Conservation (phyloP, 768 basidiomycete species). For the Clitopilus hobsonii region DNA sequence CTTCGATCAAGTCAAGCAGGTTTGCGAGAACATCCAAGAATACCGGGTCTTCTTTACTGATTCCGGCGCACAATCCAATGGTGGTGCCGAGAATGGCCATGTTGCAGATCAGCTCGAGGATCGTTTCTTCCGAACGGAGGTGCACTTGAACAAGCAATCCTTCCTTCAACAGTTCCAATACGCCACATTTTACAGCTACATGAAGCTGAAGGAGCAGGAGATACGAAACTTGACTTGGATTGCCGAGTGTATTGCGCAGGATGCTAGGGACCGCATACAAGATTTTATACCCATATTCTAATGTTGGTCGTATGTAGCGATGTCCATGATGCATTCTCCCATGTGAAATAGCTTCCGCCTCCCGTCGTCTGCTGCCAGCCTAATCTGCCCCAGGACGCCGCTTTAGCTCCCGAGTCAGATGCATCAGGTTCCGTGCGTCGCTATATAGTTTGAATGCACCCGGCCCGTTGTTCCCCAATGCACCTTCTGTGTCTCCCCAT, state of each 20-base stretch:
- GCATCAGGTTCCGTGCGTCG: background rate
- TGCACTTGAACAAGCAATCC: conserved; percentile 88
- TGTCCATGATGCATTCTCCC: background rate
- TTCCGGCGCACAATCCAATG: conserved; percentile 27
- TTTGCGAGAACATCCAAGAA: conserved; percentile 84
- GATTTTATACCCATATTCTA: conserved; percentile 92
- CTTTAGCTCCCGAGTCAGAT: conserved; percentile 2
- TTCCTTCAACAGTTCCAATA: conserved; percentile 98
- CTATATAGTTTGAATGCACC: background rate
- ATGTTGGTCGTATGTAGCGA: conserved; percentile 18
- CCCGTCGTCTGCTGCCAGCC: no score
- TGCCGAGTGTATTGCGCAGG: conserved; percentile 97
- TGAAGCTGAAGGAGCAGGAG: conserved; percentile 91
- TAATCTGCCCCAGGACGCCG: background rate
- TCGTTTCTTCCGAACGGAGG: conserved; percentile 91
- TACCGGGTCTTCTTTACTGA: conserved; percentile 88
- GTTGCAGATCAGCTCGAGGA: conserved; percentile 79
- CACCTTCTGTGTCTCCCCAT: background rate
- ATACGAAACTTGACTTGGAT: conserved; percentile 89
- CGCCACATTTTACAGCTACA: conserved; percentile 87
- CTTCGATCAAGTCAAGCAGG: conserved; percentile 84
- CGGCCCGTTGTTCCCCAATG: background rate
- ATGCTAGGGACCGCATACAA: conserved; percentile 92
- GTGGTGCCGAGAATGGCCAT: conserved; percentile 29
- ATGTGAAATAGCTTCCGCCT: conserved; percentile 1